phyloP scores from a whole-genome alignment of 1,139 yeast species.

The Pichia sp. region DNA sequence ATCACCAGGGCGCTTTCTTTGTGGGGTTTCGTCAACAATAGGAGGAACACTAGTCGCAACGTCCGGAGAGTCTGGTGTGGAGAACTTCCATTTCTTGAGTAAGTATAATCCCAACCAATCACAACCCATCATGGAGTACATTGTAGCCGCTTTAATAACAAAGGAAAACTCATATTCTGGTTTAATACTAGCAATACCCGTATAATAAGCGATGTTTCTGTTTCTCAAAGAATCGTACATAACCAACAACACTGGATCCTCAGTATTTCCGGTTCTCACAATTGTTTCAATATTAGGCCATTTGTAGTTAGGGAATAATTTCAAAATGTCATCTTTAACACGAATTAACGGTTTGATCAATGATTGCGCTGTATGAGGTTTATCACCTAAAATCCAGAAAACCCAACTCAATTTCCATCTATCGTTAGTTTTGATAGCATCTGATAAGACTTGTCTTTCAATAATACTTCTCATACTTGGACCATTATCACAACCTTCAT shows the following conservation, averaged over 20 bases:
- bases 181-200: conserved; percentile 49
- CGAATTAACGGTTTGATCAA: conserved; percentile 56
- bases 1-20: conserved; percentile 19
- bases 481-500: conserved; percentile 53
- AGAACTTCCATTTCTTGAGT: conserved; percentile 68
- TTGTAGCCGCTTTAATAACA: conserved; percentile 59
- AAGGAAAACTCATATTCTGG: conserved; percentile 56
- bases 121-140: conserved; percentile 89
- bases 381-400: conserved; percentile 62
- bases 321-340: conserved; percentile 34
- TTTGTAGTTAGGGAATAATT: conserved; percentile 32
- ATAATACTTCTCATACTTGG: conserved; percentile 51
- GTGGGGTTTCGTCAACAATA: not conserved
- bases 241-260: conserved; percentile 77
- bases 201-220: conserved; percentile 44
- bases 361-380: conserved; percentile 60
- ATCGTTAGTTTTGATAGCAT: conserved; percentile 62
- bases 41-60: not conserved
- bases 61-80: conserved; percentile 15
- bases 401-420: conserved; percentile 86
- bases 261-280: conserved; percentile 35
- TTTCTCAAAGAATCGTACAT: conserved; percentile 62
- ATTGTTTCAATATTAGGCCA: conserved; percentile 39
- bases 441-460: conserved; percentile 52
- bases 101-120: conserved; percentile 69